Percentiles rank a stretch among this genome's conserved stretches.
Evolutionary conservation across 805 yeast genomes (phyloP).

Genomic region (Kockiozyma suomiensis): DNA sequence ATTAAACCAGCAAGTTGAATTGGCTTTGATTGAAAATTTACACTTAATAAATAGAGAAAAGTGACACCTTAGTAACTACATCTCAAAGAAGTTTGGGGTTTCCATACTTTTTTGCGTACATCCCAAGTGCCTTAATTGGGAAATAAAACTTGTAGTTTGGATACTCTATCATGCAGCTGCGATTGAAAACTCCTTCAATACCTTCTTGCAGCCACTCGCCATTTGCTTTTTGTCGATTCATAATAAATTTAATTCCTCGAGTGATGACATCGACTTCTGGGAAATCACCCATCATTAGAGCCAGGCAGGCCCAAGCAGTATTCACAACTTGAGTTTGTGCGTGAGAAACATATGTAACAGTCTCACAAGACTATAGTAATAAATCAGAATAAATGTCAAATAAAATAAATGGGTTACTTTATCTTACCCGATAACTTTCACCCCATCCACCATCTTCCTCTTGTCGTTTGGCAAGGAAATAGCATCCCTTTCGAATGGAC

Average conservation of each 20-base stretch:
- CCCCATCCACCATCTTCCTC: slow-evolving; percentile 96
- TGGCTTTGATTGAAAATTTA: too few relatives aligned
- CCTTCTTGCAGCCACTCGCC: slow-evolving; percentile 89
- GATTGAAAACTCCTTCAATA: slow-evolving; percentile 95
- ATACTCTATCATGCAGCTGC: slow-evolving; percentile 70
- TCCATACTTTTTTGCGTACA: slow-evolving; percentile 48
- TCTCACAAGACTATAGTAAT: slow-evolving; percentile 25
- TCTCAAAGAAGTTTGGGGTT: not conserved
- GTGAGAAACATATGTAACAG: slow-evolving; percentile 29
- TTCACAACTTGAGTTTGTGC: slow-evolving; percentile 68
- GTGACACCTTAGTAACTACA: too few relatives aligned
- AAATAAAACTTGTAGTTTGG: slow-evolving; percentile 90
- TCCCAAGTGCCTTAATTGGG: slow-evolving; percentile 90
- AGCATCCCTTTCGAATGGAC: slow-evolving; percentile 75
- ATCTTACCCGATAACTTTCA: slow-evolving; percentile 86
- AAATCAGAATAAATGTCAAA: not conserved
- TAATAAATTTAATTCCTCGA: slow-evolving; percentile 62
- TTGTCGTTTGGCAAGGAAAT: slow-evolving; percentile 75
- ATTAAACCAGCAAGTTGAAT: too few relatives aligned
- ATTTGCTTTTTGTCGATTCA: slow-evolving; percentile 63
- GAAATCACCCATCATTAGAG: slow-evolving; percentile 75
- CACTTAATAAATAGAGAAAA: too few relatives aligned
- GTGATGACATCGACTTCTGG: slow-evolving; percentile 68
- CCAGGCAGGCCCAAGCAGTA: slow-evolving; percentile 90
- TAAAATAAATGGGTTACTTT: not conserved